These are phyloP conservation scores for Actinomucor elegans DNA, from an alignment of 371 early-diverging fungal genomes.

Conservation along the genomic window DNA sequence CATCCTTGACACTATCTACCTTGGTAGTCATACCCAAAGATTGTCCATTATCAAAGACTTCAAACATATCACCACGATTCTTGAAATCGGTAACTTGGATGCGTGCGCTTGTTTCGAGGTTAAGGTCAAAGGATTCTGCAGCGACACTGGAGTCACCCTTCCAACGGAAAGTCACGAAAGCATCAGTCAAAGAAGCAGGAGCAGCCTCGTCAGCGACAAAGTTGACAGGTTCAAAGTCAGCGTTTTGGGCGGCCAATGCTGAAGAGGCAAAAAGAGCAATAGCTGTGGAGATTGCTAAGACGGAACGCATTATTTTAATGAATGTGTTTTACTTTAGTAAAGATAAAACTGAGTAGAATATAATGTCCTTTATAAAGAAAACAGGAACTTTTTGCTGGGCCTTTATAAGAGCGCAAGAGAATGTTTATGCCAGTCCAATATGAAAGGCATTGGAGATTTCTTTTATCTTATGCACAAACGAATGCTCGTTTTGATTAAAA, in stretches of 20 bases:
- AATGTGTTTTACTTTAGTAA: too few relatives aligned
- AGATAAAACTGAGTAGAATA: too few relatives aligned
- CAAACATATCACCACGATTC: conserved; percentile 47
- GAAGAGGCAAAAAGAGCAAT: conserved; percentile 25
- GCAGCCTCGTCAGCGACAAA: conserved; percentile 14
- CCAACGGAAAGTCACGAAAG: conserved; percentile 43
- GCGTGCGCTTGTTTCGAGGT: conserved; percentile 29
- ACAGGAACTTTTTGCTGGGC: too few relatives aligned
- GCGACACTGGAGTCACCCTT: conserved; percentile 33
- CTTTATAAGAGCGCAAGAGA: too few relatives aligned
- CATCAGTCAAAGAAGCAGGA: conserved; percentile 16
- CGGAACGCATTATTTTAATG: conserved; percentile 26
- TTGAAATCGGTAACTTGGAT: conserved; percentile 48
- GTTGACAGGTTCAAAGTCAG: conserved; percentile 19
- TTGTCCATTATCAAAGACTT: conserved; percentile 41
- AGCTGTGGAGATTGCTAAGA: conserved; percentile 18
- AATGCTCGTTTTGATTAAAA: not conserved
- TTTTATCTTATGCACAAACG: too few relatives aligned
- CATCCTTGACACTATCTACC: conserved; percentile 25
- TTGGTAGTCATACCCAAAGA: conserved; percentile 38
- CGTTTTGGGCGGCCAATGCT: conserved; percentile 20
- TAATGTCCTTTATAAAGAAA: too few relatives aligned
- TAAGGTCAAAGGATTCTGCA: conserved; percentile 31
- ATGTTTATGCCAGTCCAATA: conserved; percentile 1
- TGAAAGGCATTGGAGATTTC: too few relatives aligned